Conservation (phyloP, 768 basidiomycete species). For the Amanita pseudoporphyria region DNA sequence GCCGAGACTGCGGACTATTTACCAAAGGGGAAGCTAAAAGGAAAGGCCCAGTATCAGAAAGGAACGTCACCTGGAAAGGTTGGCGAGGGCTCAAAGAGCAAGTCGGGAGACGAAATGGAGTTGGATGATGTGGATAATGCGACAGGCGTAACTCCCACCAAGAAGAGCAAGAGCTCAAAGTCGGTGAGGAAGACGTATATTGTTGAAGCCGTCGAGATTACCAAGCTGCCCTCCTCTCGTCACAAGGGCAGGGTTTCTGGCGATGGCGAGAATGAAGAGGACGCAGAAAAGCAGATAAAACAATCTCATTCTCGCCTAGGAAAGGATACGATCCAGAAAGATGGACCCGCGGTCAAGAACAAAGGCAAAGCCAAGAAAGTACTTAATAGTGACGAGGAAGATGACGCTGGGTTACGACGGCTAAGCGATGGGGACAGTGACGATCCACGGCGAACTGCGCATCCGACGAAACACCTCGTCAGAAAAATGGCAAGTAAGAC, state of each 20-base stretch:
- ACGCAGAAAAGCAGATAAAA: not conserved
- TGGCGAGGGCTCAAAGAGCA: slow-evolving; percentile 11
- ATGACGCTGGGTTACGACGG: too few species aligned
- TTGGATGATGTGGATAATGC: too few species aligned
- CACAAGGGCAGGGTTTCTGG: not conserved
- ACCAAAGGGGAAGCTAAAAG: slow-evolving; percentile 11
- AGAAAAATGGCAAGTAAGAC: too few species aligned
- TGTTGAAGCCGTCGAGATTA: slow-evolving; percentile 4
- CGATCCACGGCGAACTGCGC: not conserved
- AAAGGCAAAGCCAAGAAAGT: too few species aligned
- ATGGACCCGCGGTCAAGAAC: too few species aligned
- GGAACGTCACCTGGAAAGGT: slow-evolving; percentile 5
- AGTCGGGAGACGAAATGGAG: not conserved
- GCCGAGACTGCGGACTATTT: slow-evolving; percentile 10
- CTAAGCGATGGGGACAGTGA: not conserved
- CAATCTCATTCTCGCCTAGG: too few species aligned
- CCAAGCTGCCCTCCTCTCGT: not conserved
- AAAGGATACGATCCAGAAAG: too few species aligned
- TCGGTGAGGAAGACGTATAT: slow-evolving; percentile 4
- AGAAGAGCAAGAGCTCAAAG: slow-evolving; percentile 6
- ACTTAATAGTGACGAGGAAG: too few species aligned
- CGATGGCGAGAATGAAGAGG: slow-evolving; percentile 7
- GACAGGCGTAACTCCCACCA: slow-evolving; percentile 9
- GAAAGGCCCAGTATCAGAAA: slow-evolving; percentile 4
- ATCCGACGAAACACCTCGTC: too few species aligned